Conservation (phyloP, 768 basidiomycete species). For the Phlebiopsis gigantea region DNA sequence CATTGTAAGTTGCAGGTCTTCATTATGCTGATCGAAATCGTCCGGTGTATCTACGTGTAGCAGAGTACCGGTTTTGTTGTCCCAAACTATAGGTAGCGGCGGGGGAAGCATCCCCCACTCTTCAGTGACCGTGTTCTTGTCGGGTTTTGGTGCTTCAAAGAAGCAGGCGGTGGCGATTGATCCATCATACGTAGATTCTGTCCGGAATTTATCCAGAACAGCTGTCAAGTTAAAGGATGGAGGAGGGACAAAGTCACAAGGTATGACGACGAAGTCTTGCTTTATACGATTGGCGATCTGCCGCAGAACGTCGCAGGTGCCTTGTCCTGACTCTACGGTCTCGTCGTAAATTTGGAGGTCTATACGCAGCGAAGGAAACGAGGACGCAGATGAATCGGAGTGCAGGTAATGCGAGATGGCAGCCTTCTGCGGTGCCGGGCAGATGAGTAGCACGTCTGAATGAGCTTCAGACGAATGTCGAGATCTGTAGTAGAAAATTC, state of each 20-base stretch:
- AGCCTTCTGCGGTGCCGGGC: conserved; percentile 69
- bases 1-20: conserved; percentile 75
- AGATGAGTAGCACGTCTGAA: conserved; percentile 82
- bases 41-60: conserved; percentile 71
- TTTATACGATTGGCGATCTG: conserved; percentile 73
- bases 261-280: conserved; percentile 83
- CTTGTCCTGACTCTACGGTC: conserved; percentile 55
- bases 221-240: conserved; percentile 63
- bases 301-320: conserved; percentile 71
- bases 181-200: conserved; percentile 56
- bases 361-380: conserved; percentile 59
- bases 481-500: conserved; percentile 14
- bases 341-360: conserved; percentile 81
- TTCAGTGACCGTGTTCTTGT: conserved; percentile 52
- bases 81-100: conserved; percentile 58
- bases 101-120: conserved; percentile 57
- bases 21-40: conserved; percentile 57
- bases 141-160: conserved; percentile 44
- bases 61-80: conserved; percentile 58
- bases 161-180: conserved; percentile 65
- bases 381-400: conserved; percentile 60
- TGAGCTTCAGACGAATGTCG: conserved; percentile 5
- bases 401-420: conserved; percentile 81
- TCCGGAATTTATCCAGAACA: conserved; percentile 60
- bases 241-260: conserved; percentile 88